Conservation (phyloP, 2,329 filamentous ascomycete genomes). For the Gyromitra esculenta region DNA sequence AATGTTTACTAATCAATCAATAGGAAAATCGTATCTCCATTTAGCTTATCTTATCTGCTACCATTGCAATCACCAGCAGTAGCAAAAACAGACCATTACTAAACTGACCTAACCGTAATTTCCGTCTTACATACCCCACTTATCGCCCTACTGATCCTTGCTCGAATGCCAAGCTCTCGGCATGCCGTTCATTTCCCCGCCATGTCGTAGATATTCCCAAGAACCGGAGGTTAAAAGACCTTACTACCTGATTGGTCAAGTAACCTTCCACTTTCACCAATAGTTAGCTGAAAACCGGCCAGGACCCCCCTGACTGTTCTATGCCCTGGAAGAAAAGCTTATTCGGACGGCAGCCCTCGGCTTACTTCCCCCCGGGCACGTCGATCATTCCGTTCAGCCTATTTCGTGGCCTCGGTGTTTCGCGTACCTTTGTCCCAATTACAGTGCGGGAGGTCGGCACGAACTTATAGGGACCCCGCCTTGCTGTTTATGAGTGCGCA, state of each 20-base stretch:
- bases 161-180: not conserved
- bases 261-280: not conserved
- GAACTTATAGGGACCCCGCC: not conserved
- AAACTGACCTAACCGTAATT: too few species aligned
- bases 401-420: slow-evolving; percentile 9
- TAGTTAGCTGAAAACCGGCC: not conserved
- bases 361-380: slow-evolving; percentile 27
- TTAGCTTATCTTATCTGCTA: not conserved
- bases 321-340: slow-evolving; percentile 25
- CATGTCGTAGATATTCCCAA: not conserved
- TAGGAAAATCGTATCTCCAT: not conserved
- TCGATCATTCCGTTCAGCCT: slow-evolving; percentile 18
- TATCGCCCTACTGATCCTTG: not conserved
- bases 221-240: not conserved
- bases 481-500: not conserved
- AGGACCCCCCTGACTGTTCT: not conserved
- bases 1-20: not conserved
- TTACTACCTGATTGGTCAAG: not conserved
- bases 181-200: not conserved
- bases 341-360: slow-evolving; percentile 38
- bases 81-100: not conserved
- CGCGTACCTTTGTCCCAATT: not conserved
- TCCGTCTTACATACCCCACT: too few species aligned
- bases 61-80: not conserved
- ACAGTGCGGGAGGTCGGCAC: not conserved